Evolutionary conservation across 257 asterid species (phyloP).

Genomic region (Solanum gandarillasii): DNA sequence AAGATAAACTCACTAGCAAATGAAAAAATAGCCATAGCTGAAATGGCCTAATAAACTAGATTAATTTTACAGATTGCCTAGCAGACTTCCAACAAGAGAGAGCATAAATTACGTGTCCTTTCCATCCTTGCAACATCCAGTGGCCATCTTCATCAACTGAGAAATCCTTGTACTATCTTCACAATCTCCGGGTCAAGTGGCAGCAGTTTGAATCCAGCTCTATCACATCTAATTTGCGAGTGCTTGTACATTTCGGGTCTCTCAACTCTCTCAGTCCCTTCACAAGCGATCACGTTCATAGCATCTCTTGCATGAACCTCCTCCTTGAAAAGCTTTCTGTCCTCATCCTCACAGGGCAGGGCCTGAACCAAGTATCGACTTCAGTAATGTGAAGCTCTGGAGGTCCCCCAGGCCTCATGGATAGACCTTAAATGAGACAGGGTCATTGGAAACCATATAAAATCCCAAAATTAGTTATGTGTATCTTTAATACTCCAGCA

Average conservation of each 20-base stretch:
- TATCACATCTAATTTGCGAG: conserved; percentile 14
- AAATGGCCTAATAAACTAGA: neutral
- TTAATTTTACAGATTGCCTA: neutral
- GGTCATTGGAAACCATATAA: conserved; percentile 34
- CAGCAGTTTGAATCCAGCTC: conserved; percentile 25
- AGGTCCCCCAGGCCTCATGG: conserved; percentile 16
- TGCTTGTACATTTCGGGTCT: conserved; percentile 28
- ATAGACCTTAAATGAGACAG: conserved; percentile 25
- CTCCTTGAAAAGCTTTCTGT: conserved; percentile 15
- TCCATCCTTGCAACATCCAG: conserved; percentile 30
- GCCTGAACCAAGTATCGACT: conserved; percentile 15
- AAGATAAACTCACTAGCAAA: neutral
- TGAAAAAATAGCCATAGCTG: neutral
- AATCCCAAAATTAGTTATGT: conserved; percentile 27
- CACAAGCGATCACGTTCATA: conserved; percentile 25
- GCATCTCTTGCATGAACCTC: conserved; percentile 18
- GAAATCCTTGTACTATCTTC: conserved; percentile 14
- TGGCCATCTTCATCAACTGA: conserved; percentile 12
- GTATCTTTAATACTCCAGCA: conserved; percentile 12
- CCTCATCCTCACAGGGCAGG: conserved; percentile 8
- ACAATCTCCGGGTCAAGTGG: conserved; percentile 21
- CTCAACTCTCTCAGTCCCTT: conserved; percentile 30
- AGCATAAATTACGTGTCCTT: conserved; percentile 15
- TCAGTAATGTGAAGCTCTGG: conserved; percentile 25
- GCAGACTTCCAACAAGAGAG: conserved; percentile 15